Base-by-base conservation (phyloP, 1,284 basidiomycete genomes). In the Peniophora sp. region DNA sequence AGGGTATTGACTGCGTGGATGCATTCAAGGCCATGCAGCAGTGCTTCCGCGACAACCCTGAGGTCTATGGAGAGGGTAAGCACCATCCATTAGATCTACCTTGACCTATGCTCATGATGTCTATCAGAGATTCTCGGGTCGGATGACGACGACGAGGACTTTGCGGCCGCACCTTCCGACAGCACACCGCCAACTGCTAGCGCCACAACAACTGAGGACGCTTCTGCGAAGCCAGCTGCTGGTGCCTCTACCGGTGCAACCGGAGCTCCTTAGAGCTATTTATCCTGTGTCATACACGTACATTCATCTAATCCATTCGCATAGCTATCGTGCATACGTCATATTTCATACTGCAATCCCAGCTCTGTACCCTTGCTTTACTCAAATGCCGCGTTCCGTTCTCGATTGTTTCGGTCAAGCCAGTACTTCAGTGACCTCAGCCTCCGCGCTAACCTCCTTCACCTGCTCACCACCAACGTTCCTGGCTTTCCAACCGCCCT, bases 11-110 rank as follows among this genome's bases (percentile, higher is more conserved):
- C 61, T 99, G 96, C 60, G 90, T 99, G 18, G 97, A 97, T 60
- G 93, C 91, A 73, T 99, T 99, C 79, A 89, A 94, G 72, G 82
- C 73, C 17, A 99, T 99, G 96, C 96, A 99, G 70, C 86, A 90
- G 57, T 99, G 96, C 76, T 99, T 99, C 78, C 82, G 93, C 60
- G 84, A 83, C 59, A 92, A 99, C 68, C 97, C 96, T 0, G 96
- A 98, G 34, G 77, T 93, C 34, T 99, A 99, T 67, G 92, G 87
- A 24, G 91, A 94, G 62, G 95, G 93, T 93, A 63, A 52, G 79
- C 67, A 6, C 15, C 34, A n/a, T 27, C 0, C 12, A 18, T 45
- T 20, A 17, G 11, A 3, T 46, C 14, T 17, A 5, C 43, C 34
- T 11, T 14, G 36, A 34, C 42, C 45, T 24, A 18, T 22, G 18